A percentile compares a stretch with the other conserved stretches of the same genome.
Evolutionary conservation across 305 asterid genomes (phyloP).

Genomic region (Fraxinus nigra): DNA sequence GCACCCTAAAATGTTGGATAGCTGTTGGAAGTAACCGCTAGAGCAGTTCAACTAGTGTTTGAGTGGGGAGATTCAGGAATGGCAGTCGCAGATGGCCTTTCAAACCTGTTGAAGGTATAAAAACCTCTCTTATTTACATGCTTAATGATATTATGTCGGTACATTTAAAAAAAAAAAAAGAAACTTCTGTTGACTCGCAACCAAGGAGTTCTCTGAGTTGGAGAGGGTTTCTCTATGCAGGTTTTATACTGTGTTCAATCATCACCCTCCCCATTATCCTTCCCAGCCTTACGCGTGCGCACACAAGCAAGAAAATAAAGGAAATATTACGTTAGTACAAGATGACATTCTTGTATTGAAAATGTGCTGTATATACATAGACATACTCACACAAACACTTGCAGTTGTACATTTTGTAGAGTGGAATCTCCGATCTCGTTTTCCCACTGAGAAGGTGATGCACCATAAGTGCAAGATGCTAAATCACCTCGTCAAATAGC

Average conservation of each 20-base stretch:
- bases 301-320: background rate
- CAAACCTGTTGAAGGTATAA: conserved; percentile 71
- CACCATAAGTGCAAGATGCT: background rate
- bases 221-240: background rate
- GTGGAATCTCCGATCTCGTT: background rate
- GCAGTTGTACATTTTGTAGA: background rate
- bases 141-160: background rate
- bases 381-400: background rate
- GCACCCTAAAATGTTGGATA: conserved; percentile 28
- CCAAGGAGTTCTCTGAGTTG: background rate
- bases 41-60: conserved; percentile 84
- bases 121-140: background rate
- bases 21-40: conserved; percentile 87
- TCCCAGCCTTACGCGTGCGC: background rate
- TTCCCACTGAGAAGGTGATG: background rate
- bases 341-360: background rate
- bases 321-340: background rate
- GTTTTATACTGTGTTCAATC: background rate
- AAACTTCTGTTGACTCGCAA: background rate
- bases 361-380: background rate
- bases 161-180: background rate
- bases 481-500: background rate
- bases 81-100: conserved; percentile 81
- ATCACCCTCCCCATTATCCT: background rate
- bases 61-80: conserved; percentile 90